Evolutionary conservation across 2,329 filamentous ascomycete species (phyloP).

Genomic region (Ophiostoma perfectum): DNA sequence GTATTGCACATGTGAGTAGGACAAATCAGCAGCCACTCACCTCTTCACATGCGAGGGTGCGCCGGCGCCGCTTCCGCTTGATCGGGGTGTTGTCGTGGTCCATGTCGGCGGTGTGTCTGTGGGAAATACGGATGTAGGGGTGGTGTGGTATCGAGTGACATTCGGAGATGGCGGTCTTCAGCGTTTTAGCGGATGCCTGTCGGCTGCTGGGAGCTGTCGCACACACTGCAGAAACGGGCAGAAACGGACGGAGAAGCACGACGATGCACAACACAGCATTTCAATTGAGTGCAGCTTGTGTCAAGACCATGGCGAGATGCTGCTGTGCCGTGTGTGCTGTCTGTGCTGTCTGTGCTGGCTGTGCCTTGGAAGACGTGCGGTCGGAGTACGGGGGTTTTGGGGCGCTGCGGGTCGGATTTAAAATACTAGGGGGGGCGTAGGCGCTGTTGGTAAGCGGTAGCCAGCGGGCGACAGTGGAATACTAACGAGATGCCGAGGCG

Average conservation of each 20-base stretch:
- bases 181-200: not conserved
- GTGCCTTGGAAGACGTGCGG: too few species aligned
- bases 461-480: not conserved
- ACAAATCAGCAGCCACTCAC: slow-evolving; percentile 16
- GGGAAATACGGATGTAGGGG: not conserved
- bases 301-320: not conserved
- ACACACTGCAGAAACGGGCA: not conserved
- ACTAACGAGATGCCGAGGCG: not conserved
- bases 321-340: not conserved
- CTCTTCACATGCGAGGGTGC: slow-evolving; percentile 38
- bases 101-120: slow-evolving; percentile 11
- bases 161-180: slow-evolving; percentile 10
- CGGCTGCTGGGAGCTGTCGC: not conserved
- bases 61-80: slow-evolving; percentile 27
- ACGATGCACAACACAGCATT: not conserved
- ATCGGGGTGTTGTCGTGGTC: slow-evolving; percentile 17
- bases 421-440: slow-evolving; percentile 5
- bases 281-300: not conserved
- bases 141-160: not conserved
- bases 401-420: slow-evolving; percentile 17
- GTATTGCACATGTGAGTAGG: not conserved
- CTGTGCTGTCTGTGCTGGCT: not conserved
- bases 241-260: not conserved
- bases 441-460: slow-evolving; percentile 6
- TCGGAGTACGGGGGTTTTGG: slow-evolving; percentile 7